A percentile compares a stretch with the other conserved stretches of the same genome.
Conservation (phyloP, 768 basidiomycete genomes). For the Lentinula boryana region DNA sequence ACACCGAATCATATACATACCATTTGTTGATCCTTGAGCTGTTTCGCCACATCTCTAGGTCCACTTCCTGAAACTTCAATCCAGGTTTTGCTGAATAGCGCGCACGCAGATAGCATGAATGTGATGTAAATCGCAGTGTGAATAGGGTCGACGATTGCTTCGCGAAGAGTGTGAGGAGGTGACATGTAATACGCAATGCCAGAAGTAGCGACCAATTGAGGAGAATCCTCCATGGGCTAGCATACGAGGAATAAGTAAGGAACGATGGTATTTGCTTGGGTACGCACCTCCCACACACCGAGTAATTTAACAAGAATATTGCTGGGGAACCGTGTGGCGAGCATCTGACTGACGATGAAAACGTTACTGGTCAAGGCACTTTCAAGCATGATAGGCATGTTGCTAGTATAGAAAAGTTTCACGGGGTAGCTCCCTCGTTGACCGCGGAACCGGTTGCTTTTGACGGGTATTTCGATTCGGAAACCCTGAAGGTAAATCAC, state of each 20-base stretch:
- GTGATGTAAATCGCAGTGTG: constrained; percentile 87
- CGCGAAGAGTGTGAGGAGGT: constrained; percentile 88
- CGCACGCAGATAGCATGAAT: constrained; percentile 92
- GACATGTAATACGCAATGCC: constrained; percentile 99
- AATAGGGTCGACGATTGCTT: constrained; percentile 86
- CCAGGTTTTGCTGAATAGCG: constrained; percentile 99
- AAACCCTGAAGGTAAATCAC: constrained; percentile 99
- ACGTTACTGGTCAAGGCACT: constrained; percentile 89
- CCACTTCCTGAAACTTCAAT: constrained; percentile 97
- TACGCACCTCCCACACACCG: constrained; percentile 94
- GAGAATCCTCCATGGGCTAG: constrained; percentile 89
- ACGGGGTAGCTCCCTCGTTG: constrained; percentile 93
- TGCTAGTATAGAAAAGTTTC: constrained; percentile 98
- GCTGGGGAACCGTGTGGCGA: constrained; percentile 82
- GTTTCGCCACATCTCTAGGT: constrained; percentile 93
- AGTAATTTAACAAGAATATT: constrained; percentile 88
- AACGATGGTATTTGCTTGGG: neutral
- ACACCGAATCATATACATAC: constrained; percentile 30
- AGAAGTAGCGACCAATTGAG: constrained; percentile 83
- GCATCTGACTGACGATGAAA: constrained; percentile 96
- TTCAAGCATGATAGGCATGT: constrained; percentile 99
- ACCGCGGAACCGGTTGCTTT: constrained; percentile 94
- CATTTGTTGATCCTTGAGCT: constrained; percentile 98
- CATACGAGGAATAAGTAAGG: neutral
- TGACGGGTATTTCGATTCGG: constrained; percentile 97